Evolutionary conservation across 2,329 filamentous ascomycete genomes (phyloP).

Genomic region (Rutstroemia sp.): DNA sequence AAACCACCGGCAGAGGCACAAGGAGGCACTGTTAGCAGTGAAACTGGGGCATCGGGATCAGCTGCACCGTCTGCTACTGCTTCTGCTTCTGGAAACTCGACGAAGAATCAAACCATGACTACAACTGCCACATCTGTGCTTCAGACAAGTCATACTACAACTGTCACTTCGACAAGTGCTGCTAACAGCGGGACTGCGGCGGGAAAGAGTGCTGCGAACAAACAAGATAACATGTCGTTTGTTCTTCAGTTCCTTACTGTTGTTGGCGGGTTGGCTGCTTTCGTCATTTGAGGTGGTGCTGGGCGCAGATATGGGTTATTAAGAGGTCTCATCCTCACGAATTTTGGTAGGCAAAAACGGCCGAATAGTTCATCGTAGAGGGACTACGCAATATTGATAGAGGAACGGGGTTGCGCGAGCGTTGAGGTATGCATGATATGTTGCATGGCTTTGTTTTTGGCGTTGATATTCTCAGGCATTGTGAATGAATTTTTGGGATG

Average conservation of each 20-base stretch:
- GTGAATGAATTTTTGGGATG: neutral
- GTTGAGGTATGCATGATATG: too few relatives aligned
- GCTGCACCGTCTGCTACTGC: neutral
- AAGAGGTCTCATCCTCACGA: neutral
- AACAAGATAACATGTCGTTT: conserved; percentile 7
- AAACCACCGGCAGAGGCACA: neutral
- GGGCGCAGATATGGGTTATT: neutral
- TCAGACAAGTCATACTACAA: neutral
- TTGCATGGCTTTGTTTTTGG: neutral
- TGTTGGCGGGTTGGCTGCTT: conserved; percentile 16
- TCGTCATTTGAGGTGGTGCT: conserved; percentile 12
- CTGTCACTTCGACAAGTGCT: neutral
- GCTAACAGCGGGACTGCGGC: neutral
- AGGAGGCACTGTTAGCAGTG: neutral
- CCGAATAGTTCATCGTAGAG: too few relatives aligned
- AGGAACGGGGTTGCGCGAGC: too few relatives aligned
- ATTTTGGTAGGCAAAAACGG: neutral
- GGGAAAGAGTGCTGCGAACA: conserved; percentile 4
- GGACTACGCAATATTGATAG: too few relatives aligned
- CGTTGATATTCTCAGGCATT: neutral
- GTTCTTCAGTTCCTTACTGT: conserved; percentile 13
- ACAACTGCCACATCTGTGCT: neutral
- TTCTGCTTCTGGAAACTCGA: neutral
- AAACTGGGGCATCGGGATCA: neutral
- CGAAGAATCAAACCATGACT: neutral